A percentile compares a stretch with the other conserved stretches of the same genome.
phyloP scores from a whole-genome alignment of 495 filamentous ascomycete species.

The Aspergillus cristatus region DNA sequence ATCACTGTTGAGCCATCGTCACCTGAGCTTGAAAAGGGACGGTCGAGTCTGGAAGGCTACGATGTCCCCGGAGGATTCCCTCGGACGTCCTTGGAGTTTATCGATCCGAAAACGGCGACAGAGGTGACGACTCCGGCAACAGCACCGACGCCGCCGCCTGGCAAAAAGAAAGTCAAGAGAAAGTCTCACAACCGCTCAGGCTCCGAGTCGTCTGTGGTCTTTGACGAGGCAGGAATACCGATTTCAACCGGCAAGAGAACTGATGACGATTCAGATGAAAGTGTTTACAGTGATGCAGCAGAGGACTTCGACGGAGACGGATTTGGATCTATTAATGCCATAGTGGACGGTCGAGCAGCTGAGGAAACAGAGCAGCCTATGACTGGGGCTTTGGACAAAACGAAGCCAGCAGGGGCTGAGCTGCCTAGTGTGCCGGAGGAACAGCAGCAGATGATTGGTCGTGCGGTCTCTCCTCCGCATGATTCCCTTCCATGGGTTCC shows the following conservation, averaged over 20 bases:
- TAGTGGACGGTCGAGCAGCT: constrained; percentile 50
- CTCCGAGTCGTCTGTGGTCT: not conserved
- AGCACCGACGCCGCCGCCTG: not conserved
- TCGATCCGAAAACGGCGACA: not conserved
- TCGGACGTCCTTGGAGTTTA: constrained; percentile 16
- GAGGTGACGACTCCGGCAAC: too few species aligned
- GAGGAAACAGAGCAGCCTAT: not conserved
- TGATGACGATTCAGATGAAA: constrained; percentile 48
- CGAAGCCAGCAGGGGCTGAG: too few species aligned
- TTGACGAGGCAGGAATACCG: constrained; percentile 6
- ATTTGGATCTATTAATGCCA: constrained; percentile 77
- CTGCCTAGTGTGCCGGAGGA: constrained; percentile 8
- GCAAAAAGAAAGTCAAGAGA: constrained; percentile 4
- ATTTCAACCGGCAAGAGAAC: constrained; percentile 20
- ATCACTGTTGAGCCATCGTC: constrained; percentile 41
- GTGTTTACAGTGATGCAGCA: constrained; percentile 81
- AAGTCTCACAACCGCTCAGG: constrained; percentile 1
- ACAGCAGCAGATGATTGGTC: constrained; percentile 11
- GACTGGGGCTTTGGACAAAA: too few species aligned
- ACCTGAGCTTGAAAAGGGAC: constrained; percentile 30
- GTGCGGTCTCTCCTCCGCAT: constrained; percentile 15
- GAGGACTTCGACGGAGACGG: constrained; percentile 71
- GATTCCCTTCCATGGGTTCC: constrained; percentile 7
- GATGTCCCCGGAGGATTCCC: constrained; percentile 31
- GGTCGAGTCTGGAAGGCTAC: constrained; percentile 26